phyloP scores from a whole-genome alignment of 306 rosid species.

The Prinsepia uniflora region DNA sequence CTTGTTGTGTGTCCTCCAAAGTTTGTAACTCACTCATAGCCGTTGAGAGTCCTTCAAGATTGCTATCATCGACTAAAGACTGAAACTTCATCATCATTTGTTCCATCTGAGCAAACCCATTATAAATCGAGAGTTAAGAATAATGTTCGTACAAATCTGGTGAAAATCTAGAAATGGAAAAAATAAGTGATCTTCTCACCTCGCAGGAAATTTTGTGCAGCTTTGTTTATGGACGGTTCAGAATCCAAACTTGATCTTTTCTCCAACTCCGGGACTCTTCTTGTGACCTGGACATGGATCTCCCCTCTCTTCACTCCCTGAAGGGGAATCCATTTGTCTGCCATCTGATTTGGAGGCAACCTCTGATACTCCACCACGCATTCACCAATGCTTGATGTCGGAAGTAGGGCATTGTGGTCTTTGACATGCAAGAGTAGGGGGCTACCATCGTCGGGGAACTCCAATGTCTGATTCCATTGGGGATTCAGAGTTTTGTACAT shows the following conservation, averaged over 20 bases:
- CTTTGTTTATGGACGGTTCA: slow-evolving; percentile 61
- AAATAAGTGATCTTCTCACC: slow-evolving; percentile 42
- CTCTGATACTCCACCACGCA: slow-evolving; percentile 86
- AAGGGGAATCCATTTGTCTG: slow-evolving; percentile 97
- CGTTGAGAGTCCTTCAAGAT: slow-evolving; percentile 59
- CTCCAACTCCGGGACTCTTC: slow-evolving; percentile 70
- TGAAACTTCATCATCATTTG: slow-evolving; percentile 56
- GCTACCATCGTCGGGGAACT: slow-evolving; percentile 83
- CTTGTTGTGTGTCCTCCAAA: slow-evolving; percentile 69
- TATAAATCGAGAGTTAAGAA: background rate
- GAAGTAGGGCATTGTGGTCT: slow-evolving; percentile 78
- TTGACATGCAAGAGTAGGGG: slow-evolving; percentile 70
- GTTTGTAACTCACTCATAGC: slow-evolving; percentile 64
- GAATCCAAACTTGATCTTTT: slow-evolving; percentile 57
- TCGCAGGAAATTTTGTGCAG: slow-evolving; percentile 63
- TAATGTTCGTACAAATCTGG: background rate
- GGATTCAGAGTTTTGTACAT: slow-evolving; percentile 78
- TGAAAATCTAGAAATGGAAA: background rate
- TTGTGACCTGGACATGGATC: slow-evolving; percentile 76
- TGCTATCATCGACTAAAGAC: slow-evolving; percentile 55
- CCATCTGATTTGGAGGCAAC: slow-evolving; percentile 70
- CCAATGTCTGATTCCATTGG: slow-evolving; percentile 88
- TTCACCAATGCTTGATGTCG: slow-evolving; percentile 73
- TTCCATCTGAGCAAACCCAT: slow-evolving; percentile 60
- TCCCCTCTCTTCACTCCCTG: slow-evolving; percentile 89